phyloP scores from a whole-genome alignment of 169 alveolate genomes.

The Cryptosporidium tyzzeri region DNA sequence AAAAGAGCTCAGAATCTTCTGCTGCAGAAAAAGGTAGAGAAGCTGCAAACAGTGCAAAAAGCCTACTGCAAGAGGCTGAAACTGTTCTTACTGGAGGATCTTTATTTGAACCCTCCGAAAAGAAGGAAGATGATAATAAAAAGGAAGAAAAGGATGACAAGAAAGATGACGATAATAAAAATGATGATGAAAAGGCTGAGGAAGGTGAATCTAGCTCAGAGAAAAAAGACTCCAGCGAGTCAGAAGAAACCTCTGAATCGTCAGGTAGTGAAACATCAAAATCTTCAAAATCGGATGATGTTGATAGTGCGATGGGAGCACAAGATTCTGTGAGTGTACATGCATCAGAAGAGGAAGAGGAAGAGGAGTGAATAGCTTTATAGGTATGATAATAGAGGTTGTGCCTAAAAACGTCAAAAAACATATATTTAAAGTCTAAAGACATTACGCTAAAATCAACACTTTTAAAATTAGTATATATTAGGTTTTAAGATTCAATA shows the following conservation, averaged over 20 bases:
- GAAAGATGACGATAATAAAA: constrained; percentile 2
- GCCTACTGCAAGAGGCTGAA: constrained; percentile 54
- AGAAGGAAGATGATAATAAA: constrained; percentile 4
- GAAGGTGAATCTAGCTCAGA: constrained; percentile 11
- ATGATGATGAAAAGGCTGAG: not conserved
- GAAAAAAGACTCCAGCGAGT: constrained; percentile 16
- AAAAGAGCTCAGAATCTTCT: not conserved
- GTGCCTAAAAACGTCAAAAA: not conserved
- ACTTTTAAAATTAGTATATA: no score
- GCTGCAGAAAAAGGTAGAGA: constrained; percentile 17
- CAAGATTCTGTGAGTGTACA: constrained; percentile 28
- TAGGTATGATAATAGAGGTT: no score
- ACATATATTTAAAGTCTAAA: not conserved
- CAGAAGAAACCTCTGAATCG: constrained; percentile 26
- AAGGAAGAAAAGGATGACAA: constrained; percentile 5
- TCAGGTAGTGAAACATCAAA: constrained; percentile 16
- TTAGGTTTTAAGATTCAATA: constrained; percentile 4
- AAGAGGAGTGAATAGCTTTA: not conserved
- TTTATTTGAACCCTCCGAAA: constrained; percentile 54
- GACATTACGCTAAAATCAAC: not conserved
- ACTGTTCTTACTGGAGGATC: constrained; percentile 64
- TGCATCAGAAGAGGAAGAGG: constrained; percentile 71
- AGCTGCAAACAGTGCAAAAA: constrained; percentile 53
- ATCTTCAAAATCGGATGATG: constrained; percentile 3
- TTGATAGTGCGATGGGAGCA: constrained; percentile 12